These are phyloP conservation scores for Chernovozyma aurita DNA, from an alignment of 1,139 yeast species.

Conservation along the genomic window DNA sequence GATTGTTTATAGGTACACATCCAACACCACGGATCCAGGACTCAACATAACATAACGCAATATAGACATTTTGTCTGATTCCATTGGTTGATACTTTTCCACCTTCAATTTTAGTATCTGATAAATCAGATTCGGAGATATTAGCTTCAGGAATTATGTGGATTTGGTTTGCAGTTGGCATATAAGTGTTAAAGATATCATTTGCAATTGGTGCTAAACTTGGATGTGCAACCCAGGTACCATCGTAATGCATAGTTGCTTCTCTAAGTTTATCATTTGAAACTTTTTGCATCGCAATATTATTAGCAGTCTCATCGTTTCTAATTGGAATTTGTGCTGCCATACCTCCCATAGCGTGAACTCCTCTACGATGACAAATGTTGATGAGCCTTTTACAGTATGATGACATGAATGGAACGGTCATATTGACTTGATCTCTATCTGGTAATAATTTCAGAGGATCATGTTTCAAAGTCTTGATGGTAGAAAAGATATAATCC, in stretches of 20 bases:
- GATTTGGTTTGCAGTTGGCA: slow-evolving; percentile 18
- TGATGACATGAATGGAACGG: slow-evolving; percentile 24
- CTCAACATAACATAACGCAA: slow-evolving; percentile 16
- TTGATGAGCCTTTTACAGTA: slow-evolving; percentile 24
- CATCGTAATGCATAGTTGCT: slow-evolving; percentile 16
- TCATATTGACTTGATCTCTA: slow-evolving; percentile 24
- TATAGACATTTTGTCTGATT: slow-evolving; percentile 14
- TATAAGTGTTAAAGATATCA: slow-evolving; percentile 12
- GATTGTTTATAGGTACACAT: slow-evolving; percentile 16
- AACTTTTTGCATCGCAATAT: slow-evolving; percentile 22
- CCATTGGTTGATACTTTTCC: slow-evolving; percentile 12
- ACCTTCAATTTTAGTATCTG: slow-evolving; percentile 12
- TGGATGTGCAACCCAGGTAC: slow-evolving; percentile 20
- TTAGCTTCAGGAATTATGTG: slow-evolving; percentile 11
- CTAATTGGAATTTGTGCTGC: slow-evolving; percentile 30
- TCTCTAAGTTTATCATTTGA: slow-evolving; percentile 21
- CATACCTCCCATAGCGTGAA: slow-evolving; percentile 30
- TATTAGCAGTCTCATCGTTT: slow-evolving; percentile 20
- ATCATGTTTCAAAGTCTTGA: slow-evolving; percentile 22
- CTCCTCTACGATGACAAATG: slow-evolving; percentile 26
- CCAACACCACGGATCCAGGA: slow-evolving; percentile 17
- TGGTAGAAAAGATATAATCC: slow-evolving; percentile 27
- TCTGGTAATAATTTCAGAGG: slow-evolving; percentile 22
- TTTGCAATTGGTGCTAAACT: slow-evolving; percentile 16
- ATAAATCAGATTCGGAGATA: slow-evolving; percentile 12